Conservation (phyloP, 176 grass and related monocot species). For the Melocanna baccifera region DNA sequence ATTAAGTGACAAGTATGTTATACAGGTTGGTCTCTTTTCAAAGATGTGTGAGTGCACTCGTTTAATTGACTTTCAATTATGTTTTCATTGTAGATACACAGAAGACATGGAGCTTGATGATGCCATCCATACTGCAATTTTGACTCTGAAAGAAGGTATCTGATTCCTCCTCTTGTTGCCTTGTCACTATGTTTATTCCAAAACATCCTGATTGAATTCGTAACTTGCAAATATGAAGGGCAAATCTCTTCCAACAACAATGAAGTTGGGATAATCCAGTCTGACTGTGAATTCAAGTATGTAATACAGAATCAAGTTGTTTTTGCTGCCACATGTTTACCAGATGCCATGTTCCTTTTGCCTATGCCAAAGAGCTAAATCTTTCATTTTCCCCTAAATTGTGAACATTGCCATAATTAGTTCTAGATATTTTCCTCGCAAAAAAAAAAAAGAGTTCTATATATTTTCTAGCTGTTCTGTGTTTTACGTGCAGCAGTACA, state of each 20-base stretch:
- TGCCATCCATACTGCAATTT: slow-evolving; percentile 79
- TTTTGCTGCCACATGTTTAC: not conserved
- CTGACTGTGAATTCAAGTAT: slow-evolving; percentile 67
- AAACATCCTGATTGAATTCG: slow-evolving; percentile 10
- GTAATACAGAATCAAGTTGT: not conserved
- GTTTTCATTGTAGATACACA: slow-evolving; percentile 51
- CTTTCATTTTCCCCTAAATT: not conserved
- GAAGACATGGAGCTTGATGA: slow-evolving; percentile 87
- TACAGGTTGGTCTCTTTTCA: not conserved
- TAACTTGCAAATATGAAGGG: slow-evolving; percentile 56
- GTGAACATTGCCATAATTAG: not conserved
- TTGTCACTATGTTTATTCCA: not conserved
- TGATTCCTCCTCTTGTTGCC: not conserved
- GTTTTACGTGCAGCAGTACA: not conserved
- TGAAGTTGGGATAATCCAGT: slow-evolving; percentile 66
- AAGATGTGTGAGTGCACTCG: not conserved
- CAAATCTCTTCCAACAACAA: slow-evolving; percentile 71
- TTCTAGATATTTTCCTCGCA: not conserved
- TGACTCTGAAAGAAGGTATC: slow-evolving; percentile 86
- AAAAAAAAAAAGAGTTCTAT: not conserved
- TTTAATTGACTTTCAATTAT: not conserved
- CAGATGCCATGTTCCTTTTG: not conserved
- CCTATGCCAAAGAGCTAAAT: not conserved
- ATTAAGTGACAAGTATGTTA: not conserved
- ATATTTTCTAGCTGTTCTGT: not conserved